A percentile compares a stretch with the other conserved stretches of the same genome.
Conservation (phyloP, 1,284 basidiomycete species). For the Trichosporon ovoides region DNA sequence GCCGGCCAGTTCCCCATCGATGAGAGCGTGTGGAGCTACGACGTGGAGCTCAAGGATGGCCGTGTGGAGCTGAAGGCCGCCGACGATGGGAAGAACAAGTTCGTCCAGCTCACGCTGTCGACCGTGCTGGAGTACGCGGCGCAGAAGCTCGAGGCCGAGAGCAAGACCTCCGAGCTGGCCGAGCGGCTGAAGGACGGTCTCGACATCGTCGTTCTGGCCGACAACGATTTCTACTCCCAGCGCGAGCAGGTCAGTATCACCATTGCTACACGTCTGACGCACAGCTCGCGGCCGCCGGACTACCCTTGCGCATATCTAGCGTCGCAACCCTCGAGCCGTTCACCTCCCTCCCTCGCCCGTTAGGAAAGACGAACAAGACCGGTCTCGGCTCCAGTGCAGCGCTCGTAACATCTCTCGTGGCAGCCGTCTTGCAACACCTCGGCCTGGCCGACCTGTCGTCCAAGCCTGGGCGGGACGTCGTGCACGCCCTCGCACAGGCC, state of each 20-base stretch:
- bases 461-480: constrained; percentile 51
- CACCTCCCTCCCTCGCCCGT: constrained; percentile 60
- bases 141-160: constrained; percentile 53
- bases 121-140: constrained; percentile 64
- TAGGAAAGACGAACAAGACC: constrained; percentile 89
- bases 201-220: constrained; percentile 76
- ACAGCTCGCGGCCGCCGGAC: constrained; percentile 60
- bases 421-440: constrained; percentile 75
- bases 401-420: constrained; percentile 50
- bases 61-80: constrained; percentile 14
- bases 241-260: constrained; percentile 63
- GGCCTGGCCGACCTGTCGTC: constrained; percentile 54
- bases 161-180: constrained; percentile 51
- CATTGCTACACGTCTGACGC: neutral
- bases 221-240: constrained; percentile 98
- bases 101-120: constrained; percentile 79
- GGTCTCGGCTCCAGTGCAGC: constrained; percentile 58
- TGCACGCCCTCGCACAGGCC: constrained; percentile 93
- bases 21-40: constrained; percentile 63
- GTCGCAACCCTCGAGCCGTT: constrained; percentile 68
- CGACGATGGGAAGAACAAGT: constrained; percentile 64
- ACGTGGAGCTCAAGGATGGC: constrained; percentile 40
- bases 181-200: constrained; percentile 42
- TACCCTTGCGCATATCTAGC: constrained; percentile 56
- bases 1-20: constrained; percentile 87